Percentiles rank a stretch among this genome's conserved stretches.
Conservation (phyloP, 306 rosid species). For the Cicer yamashitae region DNA sequence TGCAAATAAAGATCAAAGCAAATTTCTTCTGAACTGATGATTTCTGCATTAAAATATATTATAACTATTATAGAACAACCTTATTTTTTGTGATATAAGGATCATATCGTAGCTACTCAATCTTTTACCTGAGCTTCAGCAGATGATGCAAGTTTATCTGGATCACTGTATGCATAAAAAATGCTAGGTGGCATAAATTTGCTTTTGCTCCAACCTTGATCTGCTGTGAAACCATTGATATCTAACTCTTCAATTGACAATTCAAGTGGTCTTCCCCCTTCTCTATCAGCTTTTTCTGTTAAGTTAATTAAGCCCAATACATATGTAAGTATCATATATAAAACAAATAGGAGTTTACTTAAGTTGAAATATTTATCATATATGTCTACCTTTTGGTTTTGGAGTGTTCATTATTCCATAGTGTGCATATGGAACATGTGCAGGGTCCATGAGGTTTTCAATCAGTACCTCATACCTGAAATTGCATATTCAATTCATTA, state of each 20-base stretch:
- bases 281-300: conserved; percentile 82
- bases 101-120: neutral
- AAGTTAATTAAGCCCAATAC: conserved; percentile 30
- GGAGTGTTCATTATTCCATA: conserved; percentile 64
- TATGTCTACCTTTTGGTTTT: conserved; percentile 61
- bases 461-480: conserved; percentile 87
- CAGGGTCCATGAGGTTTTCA: conserved; percentile 95
- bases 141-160: conserved; percentile 55
- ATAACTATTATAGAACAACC: neutral
- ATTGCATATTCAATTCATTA: conserved; percentile 40
- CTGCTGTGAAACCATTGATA: conserved; percentile 68
- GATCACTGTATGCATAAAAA: conserved; percentile 55
- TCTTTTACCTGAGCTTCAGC: conserved; percentile 61
- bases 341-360: conserved; percentile 21
- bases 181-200: conserved; percentile 75
- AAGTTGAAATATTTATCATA: conserved; percentile 34
- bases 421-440: conserved; percentile 90
- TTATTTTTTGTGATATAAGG: neutral
- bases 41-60: conserved; percentile 55
- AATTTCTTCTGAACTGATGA: conserved; percentile 48
- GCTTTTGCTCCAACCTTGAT: conserved; percentile 57
- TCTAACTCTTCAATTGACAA: conserved; percentile 57
- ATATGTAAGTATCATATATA: conserved; percentile 35
- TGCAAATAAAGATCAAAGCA: conserved; percentile 65
- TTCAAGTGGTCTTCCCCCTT: conserved; percentile 91